Evolutionary conservation across 78 protist genomes (phyloP).

Genomic region (Dictyostelium intermedium): DNA sequence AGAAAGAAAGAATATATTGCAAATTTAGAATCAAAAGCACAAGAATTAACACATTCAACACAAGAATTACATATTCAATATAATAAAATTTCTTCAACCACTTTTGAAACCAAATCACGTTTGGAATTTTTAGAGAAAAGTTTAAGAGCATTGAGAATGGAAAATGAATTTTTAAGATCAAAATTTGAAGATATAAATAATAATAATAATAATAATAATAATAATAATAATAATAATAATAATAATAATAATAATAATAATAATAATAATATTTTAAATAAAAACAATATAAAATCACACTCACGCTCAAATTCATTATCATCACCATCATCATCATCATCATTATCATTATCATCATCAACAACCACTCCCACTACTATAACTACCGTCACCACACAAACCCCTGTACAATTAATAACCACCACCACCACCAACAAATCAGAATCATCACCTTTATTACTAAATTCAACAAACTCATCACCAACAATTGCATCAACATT

Average conservation of each 20-base stretch:
- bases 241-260: not conserved
- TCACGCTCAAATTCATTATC: not conserved
- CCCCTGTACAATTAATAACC: not conserved
- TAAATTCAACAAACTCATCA: slow-evolving; percentile 4
- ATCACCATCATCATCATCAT: too few species aligned
- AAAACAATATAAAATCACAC: not conserved
- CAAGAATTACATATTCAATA: slow-evolving; percentile 32
- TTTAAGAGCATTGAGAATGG: not conserved
- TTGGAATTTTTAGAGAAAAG: slow-evolving; percentile 1
- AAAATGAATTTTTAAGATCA: slow-evolving; percentile 9
- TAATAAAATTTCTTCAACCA: not conserved
- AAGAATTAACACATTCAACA: slow-evolving; percentile 32
- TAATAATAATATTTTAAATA: not conserved
- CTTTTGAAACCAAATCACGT: slow-evolving; percentile 23
- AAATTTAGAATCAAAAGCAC: slow-evolving; percentile 60
- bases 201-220: slow-evolving; percentile 13
- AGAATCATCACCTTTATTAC: not conserved
- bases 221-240: not conserved
- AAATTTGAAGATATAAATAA: not conserved
- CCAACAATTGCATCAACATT: slow-evolving; percentile 2
- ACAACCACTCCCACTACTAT: not conserved
- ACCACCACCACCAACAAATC: not conserved
- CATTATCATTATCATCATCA: too few species aligned
- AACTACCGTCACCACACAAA: not conserved
- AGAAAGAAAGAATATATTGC: slow-evolving; percentile 71